Evolutionary conservation across 2,329 filamentous ascomycete genomes (phyloP), one percentile per base, ranked within the genome.

Genomic region (Aspergillus sp.): DNA sequence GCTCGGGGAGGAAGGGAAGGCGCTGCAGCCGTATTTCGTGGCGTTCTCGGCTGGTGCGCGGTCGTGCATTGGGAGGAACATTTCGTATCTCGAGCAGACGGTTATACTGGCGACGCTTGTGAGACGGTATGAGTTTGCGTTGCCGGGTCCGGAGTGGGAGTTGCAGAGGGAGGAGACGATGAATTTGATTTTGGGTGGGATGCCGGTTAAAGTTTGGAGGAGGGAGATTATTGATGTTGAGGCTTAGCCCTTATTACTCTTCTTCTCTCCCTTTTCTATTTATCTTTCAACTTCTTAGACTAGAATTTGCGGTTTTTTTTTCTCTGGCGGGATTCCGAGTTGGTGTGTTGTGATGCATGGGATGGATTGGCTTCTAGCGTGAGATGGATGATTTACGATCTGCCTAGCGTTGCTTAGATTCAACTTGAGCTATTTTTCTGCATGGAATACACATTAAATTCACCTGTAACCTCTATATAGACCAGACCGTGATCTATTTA

Each of bases 21-120:
- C 73, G 38, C 68, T 79, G 51, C 75, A 79, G 63, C 70, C 73
- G 4, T 76, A 74, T 19, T 77, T 81, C 56, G 67, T 80, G 25
- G 70, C 79, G 0, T 82, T 83, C 60, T 72, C 68, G 28, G 71
- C 74, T 4, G 78, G 79, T 7, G 74, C 78, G 6, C 63, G 77
- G 5, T 77, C 76, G 5, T 80, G 79, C 55, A 79, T 80, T 59
- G 78, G 78, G 8, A 69, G 77, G 45, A 80, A 80, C 56, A 79
- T 80, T 43, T 72, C 70, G 1, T 78, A 82, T 59, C 69, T 84
- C 8, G 81, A 84, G 68, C 81, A 84, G 66, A 78, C 77, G 9
- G 91, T 81, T 65, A 91, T 69, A 8, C 51, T 75, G 52, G 71
- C 73, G 19, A 70, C 69, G 3, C 54, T 74, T 57, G 68, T 75